phyloP scores from a whole-genome alignment of 169 alveolate species.

The Plasmodium gonderi region DNA sequence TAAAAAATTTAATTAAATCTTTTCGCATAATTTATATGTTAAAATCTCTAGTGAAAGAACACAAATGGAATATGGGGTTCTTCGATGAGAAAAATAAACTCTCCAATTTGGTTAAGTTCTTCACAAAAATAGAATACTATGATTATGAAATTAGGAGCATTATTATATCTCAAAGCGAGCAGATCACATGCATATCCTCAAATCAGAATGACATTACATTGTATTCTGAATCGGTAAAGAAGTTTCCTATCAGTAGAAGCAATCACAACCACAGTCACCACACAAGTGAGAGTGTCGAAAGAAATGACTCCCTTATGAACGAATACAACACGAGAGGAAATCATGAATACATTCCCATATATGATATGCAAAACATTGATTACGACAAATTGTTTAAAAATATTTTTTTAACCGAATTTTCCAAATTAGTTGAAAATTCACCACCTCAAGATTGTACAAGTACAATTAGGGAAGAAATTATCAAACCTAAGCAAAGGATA shows the following conservation, averaged over 20 bases:
- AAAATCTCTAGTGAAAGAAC: constrained; percentile 9
- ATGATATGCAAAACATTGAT: background rate
- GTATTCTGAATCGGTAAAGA: no score
- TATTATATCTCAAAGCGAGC: background rate
- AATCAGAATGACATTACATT: background rate
- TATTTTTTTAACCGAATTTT: constrained; percentile 3
- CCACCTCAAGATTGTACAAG: background rate
- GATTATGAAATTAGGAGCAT: constrained; percentile 54
- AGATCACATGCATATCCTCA: background rate
- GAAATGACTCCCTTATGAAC: background rate
- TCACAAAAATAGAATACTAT: constrained; percentile 67
- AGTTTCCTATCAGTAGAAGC: no score
- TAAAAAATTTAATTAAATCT: constrained; percentile 67
- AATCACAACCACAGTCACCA: no score
- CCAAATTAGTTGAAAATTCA: background rate
- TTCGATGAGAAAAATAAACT: constrained; percentile 28
- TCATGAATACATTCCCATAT: background rate
- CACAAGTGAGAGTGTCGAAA: no score
- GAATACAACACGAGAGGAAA: background rate
- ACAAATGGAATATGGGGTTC: constrained; percentile 31
- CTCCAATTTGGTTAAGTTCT: constrained; percentile 36
- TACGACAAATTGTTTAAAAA: background rate
- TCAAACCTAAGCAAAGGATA: background rate
- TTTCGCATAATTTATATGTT: constrained; percentile 18
- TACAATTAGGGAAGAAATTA: background rate